These are phyloP conservation scores for Trichoderma koningii DNA, from an alignment of 2,329 filamentous ascomycete species.

Conservation along the genomic window DNA sequence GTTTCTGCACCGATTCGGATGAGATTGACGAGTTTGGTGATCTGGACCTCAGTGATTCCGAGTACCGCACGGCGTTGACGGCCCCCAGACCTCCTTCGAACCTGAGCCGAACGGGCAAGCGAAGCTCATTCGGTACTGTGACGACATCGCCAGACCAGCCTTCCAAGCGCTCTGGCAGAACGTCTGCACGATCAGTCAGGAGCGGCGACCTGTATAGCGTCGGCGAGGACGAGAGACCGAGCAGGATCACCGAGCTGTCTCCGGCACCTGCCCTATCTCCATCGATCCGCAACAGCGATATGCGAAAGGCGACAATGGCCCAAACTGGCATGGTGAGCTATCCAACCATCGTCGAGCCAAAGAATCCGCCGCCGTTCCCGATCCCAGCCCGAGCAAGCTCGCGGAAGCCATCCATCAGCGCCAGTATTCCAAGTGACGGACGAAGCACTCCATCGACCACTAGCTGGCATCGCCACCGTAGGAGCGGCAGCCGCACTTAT, in stretches of 20 bases:
- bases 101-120: conserved; percentile 45
- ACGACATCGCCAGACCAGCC: conserved; percentile 49
- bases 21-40: conserved; percentile 65
- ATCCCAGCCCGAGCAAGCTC: conserved; percentile 90
- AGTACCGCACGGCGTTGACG: conserved; percentile 66
- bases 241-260: conserved; percentile 45
- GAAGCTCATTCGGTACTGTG: conserved; percentile 44
- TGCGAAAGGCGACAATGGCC: conserved; percentile 78
- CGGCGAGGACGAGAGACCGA: conserved; percentile 42
- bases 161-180: conserved; percentile 34
- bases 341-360: conserved; percentile 62
- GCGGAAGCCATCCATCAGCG: conserved; percentile 66
- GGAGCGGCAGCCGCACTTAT: conserved; percentile 51
- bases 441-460: conserved; percentile 66
- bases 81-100: conserved; percentile 58
- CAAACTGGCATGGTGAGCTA: conserved; percentile 76
- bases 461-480: conserved; percentile 59
- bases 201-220: conserved; percentile 50
- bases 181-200: conserved; percentile 44
- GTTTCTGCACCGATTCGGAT: conserved; percentile 72
- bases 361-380: conserved; percentile 82
- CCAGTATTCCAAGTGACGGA: conserved; percentile 69
- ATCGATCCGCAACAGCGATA: conserved; percentile 58
- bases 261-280: conserved; percentile 37
- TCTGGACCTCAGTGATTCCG: conserved; percentile 64